Percentiles rank a stretch among this genome's conserved stretches.
Evolutionary conservation across 305 asterid species (phyloP).

Genomic region (Fraxinus angustifolia): DNA sequence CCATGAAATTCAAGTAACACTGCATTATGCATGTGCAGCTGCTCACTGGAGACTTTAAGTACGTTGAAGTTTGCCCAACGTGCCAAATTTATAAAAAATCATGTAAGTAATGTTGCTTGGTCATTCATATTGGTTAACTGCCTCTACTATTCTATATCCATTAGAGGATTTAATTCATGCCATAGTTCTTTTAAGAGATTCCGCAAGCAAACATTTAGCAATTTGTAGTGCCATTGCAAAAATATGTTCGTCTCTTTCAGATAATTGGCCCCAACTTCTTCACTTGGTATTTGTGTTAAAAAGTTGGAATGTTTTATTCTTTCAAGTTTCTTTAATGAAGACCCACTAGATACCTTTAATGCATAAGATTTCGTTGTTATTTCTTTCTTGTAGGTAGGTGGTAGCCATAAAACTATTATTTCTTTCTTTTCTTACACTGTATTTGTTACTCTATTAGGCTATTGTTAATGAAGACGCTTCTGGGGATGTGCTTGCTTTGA

Average conservation of each 20-base stretch:
- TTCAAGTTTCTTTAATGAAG: neutral
- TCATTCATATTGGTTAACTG: neutral
- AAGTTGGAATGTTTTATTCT: neutral
- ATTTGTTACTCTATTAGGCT: constrained; percentile 53
- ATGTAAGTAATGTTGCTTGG: constrained; percentile 48
- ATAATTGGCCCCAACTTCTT: constrained; percentile 1
- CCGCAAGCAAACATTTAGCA: constrained; percentile 1
- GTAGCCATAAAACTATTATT: constrained; percentile 10
- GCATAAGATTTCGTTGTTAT: neutral
- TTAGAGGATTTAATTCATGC: neutral
- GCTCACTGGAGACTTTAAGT: constrained; percentile 91
- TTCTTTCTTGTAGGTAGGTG: neutral
- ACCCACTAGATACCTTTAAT: neutral
- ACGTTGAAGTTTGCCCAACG: constrained; percentile 98
- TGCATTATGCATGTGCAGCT: constrained; percentile 52
- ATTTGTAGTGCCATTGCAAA: neutral
- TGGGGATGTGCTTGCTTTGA: constrained; percentile 90
- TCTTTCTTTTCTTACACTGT: constrained; percentile 16
- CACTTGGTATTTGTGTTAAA: neutral
- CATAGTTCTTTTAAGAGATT: neutral
- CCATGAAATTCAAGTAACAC: constrained; percentile 22
- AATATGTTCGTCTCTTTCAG: neutral
- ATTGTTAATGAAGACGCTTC: constrained; percentile 94
- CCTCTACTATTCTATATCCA: neutral
- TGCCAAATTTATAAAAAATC: constrained; percentile 90